Conservation (phyloP, 768 basidiomycete species). For the Exidia glandulosa region DNA sequence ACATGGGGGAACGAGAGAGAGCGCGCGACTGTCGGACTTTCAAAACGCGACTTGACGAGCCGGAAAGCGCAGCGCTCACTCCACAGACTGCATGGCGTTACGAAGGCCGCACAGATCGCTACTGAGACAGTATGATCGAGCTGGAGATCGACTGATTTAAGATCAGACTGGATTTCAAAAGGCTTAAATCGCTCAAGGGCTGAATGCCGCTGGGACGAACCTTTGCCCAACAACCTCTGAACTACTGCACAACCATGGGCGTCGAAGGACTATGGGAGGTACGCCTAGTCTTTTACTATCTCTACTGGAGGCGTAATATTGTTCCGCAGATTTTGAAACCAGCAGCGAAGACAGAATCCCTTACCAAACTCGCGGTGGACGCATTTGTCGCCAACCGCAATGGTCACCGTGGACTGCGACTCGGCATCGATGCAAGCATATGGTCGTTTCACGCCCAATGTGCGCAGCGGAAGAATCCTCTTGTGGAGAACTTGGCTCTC, state of each 20-base stretch:
- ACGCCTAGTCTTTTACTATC: neutral
- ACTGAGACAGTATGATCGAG: too few species aligned
- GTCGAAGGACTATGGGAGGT: neutral
- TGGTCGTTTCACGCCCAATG: conserved; percentile 44
- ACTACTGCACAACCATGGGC: neutral
- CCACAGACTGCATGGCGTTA: too few species aligned
- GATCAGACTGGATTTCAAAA: too few species aligned
- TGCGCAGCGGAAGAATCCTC: neutral
- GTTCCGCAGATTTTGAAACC: conserved; percentile 52
- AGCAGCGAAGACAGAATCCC: conserved; percentile 57
- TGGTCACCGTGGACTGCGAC: conserved; percentile 58
- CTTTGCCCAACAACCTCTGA: too few species aligned
- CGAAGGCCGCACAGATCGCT: too few species aligned
- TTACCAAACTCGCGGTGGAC: conserved; percentile 63
- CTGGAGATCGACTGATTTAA: too few species aligned
- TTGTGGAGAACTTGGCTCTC: conserved; percentile 76
- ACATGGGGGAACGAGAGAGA: too few species aligned
- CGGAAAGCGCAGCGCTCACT: too few species aligned
- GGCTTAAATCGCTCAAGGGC: too few species aligned
- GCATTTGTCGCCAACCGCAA: conserved; percentile 60
- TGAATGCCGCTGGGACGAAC: too few species aligned
- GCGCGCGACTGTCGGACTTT: too few species aligned
- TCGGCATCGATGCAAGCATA: conserved; percentile 79
- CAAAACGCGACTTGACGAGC: too few species aligned
- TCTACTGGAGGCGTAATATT: neutral